Conservation (phyloP, 1,284 basidiomycete genomes). For the Heterobasidion parviporum region DNA sequence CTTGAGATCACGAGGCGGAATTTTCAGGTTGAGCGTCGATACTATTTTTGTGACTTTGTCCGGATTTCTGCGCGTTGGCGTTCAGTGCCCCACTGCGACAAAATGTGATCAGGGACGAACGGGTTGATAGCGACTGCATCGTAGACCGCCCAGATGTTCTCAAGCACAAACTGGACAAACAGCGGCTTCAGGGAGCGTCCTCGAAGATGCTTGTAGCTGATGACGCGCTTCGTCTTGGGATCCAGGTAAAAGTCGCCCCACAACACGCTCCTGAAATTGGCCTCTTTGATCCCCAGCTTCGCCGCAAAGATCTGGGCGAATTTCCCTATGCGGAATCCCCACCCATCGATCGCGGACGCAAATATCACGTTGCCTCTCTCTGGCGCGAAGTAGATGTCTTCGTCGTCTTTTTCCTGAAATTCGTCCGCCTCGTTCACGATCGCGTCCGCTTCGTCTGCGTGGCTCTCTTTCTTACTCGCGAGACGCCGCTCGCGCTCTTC, state of each 20-base stretch:
- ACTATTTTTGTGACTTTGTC: constrained; percentile 92
- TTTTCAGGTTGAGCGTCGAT: constrained; percentile 73
- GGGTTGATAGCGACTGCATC: constrained; percentile 81
- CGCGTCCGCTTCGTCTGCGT: constrained; percentile 60
- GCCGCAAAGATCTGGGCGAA: constrained; percentile 91
- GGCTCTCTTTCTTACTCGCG: constrained; percentile 61
- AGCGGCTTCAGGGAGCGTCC: constrained; percentile 90
- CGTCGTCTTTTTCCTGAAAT: constrained; percentile 93
- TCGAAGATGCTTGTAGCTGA: constrained; percentile 85
- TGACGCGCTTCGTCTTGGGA: constrained; percentile 91
- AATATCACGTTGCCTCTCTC: constrained; percentile 96
- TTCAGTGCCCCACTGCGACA: background rate
- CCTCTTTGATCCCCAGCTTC: constrained; percentile 90
- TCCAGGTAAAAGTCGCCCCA: constrained; percentile 99
- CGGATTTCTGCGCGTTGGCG: constrained; percentile 51
- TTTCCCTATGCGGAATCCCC: constrained; percentile 93
- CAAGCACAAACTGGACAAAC: constrained; percentile 96
- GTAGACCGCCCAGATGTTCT: constrained; percentile 97
- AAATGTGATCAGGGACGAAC: constrained; percentile 38
- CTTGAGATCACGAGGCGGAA: constrained; percentile 85
- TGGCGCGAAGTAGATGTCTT: constrained; percentile 96
- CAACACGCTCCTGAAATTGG: constrained; percentile 78
- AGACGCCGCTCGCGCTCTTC: constrained; percentile 85
- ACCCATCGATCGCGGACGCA: constrained; percentile 93
- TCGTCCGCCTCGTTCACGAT: constrained; percentile 44